phyloP scores from a whole-genome alignment of 2,329 filamentous ascomycete genomes.

The Dactylonectria estremocensis region DNA sequence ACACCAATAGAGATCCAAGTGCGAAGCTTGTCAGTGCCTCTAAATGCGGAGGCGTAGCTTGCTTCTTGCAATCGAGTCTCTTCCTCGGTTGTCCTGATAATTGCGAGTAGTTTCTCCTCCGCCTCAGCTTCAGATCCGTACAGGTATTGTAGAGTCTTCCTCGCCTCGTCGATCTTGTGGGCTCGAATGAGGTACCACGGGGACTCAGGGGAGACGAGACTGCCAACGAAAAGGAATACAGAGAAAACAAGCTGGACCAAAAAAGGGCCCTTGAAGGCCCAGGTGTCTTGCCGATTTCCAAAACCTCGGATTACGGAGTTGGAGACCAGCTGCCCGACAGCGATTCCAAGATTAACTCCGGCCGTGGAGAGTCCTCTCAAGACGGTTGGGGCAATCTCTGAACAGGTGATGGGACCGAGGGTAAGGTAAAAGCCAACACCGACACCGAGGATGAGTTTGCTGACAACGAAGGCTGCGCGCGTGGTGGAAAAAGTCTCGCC shows the following conservation, averaged over 20 bases:
- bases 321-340: conserved; percentile 69
- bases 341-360: conserved; percentile 66
- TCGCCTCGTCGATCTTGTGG: conserved; percentile 50
- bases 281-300: conserved; percentile 64
- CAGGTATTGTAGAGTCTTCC: conserved; percentile 49
- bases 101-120: conserved; percentile 52
- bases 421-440: conserved; percentile 65
- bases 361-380: conserved; percentile 65
- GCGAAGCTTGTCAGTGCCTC: conserved; percentile 57
- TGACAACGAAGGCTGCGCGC: conserved; percentile 59
- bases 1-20: conserved; percentile 58
- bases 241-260: conserved; percentile 57
- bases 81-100: conserved; percentile 53
- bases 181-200: conserved; percentile 58
- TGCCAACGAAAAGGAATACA: conserved; percentile 51
- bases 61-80: conserved; percentile 47
- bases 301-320: conserved; percentile 71
- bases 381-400: conserved; percentile 62
- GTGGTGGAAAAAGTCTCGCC: conserved; percentile 53
- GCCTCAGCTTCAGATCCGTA: conserved; percentile 52
- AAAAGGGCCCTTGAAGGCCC: conserved; percentile 67
- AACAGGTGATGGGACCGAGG: conserved; percentile 62
- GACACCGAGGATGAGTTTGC: conserved; percentile 62
- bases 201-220: conserved; percentile 59
- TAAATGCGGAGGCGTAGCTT: conserved; percentile 54